Base-by-base conservation (phyloP, 768 basidiomycete genomes). In the Boletus insuetus region DNA sequence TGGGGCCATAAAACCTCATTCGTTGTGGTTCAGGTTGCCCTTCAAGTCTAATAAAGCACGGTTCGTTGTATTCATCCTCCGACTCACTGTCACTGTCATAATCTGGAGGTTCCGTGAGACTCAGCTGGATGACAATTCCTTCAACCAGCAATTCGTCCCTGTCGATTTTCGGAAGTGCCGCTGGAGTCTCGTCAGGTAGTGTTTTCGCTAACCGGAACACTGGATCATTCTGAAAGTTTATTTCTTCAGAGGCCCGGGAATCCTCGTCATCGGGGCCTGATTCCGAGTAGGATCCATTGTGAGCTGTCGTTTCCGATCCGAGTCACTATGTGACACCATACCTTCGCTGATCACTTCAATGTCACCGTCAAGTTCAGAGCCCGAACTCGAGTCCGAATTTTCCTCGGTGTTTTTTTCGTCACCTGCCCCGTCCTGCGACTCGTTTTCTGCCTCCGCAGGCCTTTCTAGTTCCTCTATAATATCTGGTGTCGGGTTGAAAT, bases 71-170 rank as follows among this genome's bases (percentile, higher is more conserved):
- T 20, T 57, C 56, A 3, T 57, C 53, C n/a, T 44, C 52, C 12
- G 19, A n/a, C 16, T 53, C 51, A n/a, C 40, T 52, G 32, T 40
- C 50, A 22, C 12, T 26, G 31, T 37, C 7, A 29, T 17, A 5
- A 32, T 31, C 53, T 4, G 37, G 40, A 9, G 7, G 3, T 17
- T 57, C 31, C 4, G 12, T 19, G 41, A 57, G 32, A 14, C 4
- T 35, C 22, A 43, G 6, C n/a, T 5, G 39, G 22, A 58, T 6
- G 6, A 53, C 16, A 6, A 58, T 50, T 1, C 48, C 58, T 6
- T 60, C 58, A 38, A 59, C 45, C 26, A 59, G 3, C 20, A 58
- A 11, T 38, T 60, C 58, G 16, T 42, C n/a, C 32, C 9, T 16
- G 14, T 39, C 19, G 26, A 52, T 19, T 14, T 9, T 5, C 1